Base-by-base conservation (phyloP, 2,329 filamentous ascomycete genomes). In the Myrmaecium sp. region DNA sequence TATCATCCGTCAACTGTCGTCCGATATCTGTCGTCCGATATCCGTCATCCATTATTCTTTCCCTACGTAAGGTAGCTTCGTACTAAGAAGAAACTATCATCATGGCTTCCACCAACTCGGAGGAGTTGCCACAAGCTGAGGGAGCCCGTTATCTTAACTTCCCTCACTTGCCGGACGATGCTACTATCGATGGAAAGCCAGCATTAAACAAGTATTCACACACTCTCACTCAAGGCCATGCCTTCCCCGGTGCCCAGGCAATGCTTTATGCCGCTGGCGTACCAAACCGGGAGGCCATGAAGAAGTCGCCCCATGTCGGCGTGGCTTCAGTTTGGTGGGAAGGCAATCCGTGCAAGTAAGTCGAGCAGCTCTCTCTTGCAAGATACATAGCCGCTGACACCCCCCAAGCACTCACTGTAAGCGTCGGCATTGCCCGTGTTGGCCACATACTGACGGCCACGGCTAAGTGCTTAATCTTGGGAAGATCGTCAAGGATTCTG, bases 311-410 rank as follows among this genome's bases (percentile, higher is more conserved):
- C 8, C 86, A 95, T 36, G 79, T 95, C 14, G 86, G 86, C 31
- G 71, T 94, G 44, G 77, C 83, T 5, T 83, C 78, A 4, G 80
- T 94, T 4, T 94, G 84, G 84, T 95, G 84, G 84, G 83, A 94
- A 54, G 86, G 86, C 15, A 94, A 94, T 48, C 81, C 86, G 19
- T 94, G 84, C 70, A 93, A 93, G 74, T 80, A 54, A 56, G 74
- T 64, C 17, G 11, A 12, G 26, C 13, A 25, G 19, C 22, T 30
- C 27, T 21, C 25, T 33, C 34, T 35, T 28, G 23, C 17, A 20
- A n/a, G n/a, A n/a, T n/a, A n/a, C 9, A 14, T 13, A 28, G 17
- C 6, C 10, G 16, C 25, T 30, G 20, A 28, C 21, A 30, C 11
- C 16, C 4, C 17, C n/a, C n/a, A 8, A 64, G 60, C 41, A 67